phyloP scores from a whole-genome alignment of 768 basidiomycete species.

The Mycena vulgaris region DNA sequence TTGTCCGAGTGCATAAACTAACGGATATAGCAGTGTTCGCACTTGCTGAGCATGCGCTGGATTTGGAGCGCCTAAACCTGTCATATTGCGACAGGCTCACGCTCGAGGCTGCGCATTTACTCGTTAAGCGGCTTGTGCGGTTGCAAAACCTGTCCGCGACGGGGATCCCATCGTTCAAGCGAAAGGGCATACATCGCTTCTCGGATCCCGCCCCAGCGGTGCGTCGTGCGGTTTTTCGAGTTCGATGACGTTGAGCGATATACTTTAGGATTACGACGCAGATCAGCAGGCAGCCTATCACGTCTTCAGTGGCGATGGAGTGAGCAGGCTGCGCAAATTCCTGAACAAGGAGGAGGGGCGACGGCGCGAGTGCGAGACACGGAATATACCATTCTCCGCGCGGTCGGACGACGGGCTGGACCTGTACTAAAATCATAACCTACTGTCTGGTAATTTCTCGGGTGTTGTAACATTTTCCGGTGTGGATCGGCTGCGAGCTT shows the following conservation, averaged over 20 bases:
- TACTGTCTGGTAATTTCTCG: not conserved
- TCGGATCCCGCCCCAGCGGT: slow-evolving; percentile 80
- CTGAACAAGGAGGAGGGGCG: slow-evolving; percentile 79
- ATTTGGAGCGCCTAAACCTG: slow-evolving; percentile 86
- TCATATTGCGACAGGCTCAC: slow-evolving; percentile 90
- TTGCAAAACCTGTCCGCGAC: slow-evolving; percentile 86
- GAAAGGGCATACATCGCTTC: slow-evolving; percentile 81
- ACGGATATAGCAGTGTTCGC: slow-evolving; percentile 89
- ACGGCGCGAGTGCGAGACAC: slow-evolving; percentile 69
- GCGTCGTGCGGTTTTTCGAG: slow-evolving; percentile 45
- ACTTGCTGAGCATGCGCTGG: slow-evolving; percentile 78
- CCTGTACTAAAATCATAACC: slow-evolving; percentile 60
- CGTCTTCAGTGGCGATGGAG: slow-evolving; percentile 82
- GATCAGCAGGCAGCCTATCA: slow-evolving; percentile 82
- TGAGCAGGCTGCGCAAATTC: slow-evolving; percentile 74
- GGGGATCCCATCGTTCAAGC: slow-evolving; percentile 81
- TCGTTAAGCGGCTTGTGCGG: slow-evolving; percentile 71
- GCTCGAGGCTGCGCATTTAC: slow-evolving; percentile 79
- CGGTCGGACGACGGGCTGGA: slow-evolving; percentile 77
- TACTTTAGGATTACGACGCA: slow-evolving; percentile 70
- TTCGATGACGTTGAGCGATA: slow-evolving; percentile 35
- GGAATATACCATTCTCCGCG: slow-evolving; percentile 71
- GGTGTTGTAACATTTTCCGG: not conserved
- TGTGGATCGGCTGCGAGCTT: not conserved
- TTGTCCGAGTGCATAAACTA: slow-evolving; percentile 85